Evolutionary conservation across 768 basidiomycete genomes (phyloP).

Genomic region (Sistotremastrum niveocremeum): DNA sequence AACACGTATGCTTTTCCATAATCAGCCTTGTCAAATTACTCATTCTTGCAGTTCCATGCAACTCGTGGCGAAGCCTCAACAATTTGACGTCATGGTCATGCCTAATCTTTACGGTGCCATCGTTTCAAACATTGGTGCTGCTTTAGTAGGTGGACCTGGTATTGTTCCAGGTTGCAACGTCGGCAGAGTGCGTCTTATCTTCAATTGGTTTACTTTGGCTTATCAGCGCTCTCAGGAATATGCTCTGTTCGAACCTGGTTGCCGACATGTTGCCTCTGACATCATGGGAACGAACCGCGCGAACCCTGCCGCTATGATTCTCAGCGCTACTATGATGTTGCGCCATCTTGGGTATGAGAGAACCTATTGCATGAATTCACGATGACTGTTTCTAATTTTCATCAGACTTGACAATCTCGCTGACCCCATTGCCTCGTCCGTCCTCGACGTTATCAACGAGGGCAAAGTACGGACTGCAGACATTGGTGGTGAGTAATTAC

Average conservation of each 20-base stretch:
- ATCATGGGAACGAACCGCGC: slow-evolving; percentile 95
- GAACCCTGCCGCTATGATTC: slow-evolving; percentile 95
- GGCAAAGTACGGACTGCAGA: slow-evolving; percentile 87
- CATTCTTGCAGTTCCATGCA: slow-evolving; percentile 76
- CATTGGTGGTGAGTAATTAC: slow-evolving; percentile 65
- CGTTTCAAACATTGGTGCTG: slow-evolving; percentile 96
- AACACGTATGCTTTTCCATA: slow-evolving; percentile 56
- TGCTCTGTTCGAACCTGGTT: slow-evolving; percentile 97
- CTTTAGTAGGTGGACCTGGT: slow-evolving; percentile 95
- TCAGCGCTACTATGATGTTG: slow-evolving; percentile 96
- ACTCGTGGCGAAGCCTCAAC: slow-evolving; percentile 86
- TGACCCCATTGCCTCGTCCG: slow-evolving; percentile 83
- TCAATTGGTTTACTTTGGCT: neutral
- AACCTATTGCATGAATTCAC: slow-evolving; percentile 13
- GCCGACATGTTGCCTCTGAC: slow-evolving; percentile 87
- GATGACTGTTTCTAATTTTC: slow-evolving; percentile 20
- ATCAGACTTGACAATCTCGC: slow-evolving; percentile 80
- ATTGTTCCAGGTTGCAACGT: slow-evolving; percentile 98
- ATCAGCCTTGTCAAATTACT: neutral
- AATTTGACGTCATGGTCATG: slow-evolving; percentile 99
- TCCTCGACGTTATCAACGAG: slow-evolving; percentile 83
- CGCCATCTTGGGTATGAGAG: slow-evolving; percentile 75
- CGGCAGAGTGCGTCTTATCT: slow-evolving; percentile 54
- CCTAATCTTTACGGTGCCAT: slow-evolving; percentile 96
- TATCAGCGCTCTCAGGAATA: slow-evolving; percentile 49